Evolutionary conservation across 108 stramenopile genomes (phyloP).

Genomic region (Nannochloropsis salina): DNA sequence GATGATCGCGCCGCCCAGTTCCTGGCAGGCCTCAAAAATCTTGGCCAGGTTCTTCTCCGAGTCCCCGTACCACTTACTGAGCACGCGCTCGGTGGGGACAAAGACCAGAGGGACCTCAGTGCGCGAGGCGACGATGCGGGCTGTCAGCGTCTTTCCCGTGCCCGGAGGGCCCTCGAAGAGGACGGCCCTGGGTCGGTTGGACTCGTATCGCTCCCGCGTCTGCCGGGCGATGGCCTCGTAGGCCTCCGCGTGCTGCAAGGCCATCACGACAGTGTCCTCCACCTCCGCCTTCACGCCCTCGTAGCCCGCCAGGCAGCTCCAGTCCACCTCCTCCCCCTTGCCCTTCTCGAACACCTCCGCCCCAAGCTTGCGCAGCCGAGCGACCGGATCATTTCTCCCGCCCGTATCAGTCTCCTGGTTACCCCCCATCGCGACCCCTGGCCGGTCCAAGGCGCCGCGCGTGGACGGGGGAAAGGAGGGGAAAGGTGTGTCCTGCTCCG

Average conservation of each 20-base stretch:
- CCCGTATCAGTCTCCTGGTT: neutral
- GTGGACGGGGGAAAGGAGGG: neutral
- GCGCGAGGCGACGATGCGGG: constrained; percentile 30
- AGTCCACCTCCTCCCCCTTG: constrained; percentile 38
- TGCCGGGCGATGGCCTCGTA: constrained; percentile 50
- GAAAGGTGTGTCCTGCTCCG: constrained; percentile 1
- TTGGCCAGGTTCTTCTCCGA: constrained; percentile 49
- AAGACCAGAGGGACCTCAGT: constrained; percentile 47
- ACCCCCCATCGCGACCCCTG: constrained; percentile 18
- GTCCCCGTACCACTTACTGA: constrained; percentile 55
- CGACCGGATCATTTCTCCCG: constrained; percentile 28
- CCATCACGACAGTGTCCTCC: constrained; percentile 49
- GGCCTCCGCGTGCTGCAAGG: constrained; percentile 50
- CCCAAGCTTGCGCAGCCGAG: constrained; percentile 45
- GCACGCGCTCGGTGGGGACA: constrained; percentile 40
- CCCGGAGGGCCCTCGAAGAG: constrained; percentile 40
- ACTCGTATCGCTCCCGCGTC: constrained; percentile 48
- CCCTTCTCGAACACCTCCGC: constrained; percentile 50
- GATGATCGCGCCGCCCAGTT: constrained; percentile 50
- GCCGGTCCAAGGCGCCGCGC: neutral
- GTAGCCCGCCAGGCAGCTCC: constrained; percentile 52
- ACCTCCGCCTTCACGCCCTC: constrained; percentile 50
- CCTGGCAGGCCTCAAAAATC: constrained; percentile 52
- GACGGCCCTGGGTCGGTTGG: constrained; percentile 42
- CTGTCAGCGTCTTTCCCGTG: constrained; percentile 37